phyloP scores from a whole-genome alignment of 2,329 filamentous ascomycete genomes.

The Teratosphaeria nubilosa region DNA sequence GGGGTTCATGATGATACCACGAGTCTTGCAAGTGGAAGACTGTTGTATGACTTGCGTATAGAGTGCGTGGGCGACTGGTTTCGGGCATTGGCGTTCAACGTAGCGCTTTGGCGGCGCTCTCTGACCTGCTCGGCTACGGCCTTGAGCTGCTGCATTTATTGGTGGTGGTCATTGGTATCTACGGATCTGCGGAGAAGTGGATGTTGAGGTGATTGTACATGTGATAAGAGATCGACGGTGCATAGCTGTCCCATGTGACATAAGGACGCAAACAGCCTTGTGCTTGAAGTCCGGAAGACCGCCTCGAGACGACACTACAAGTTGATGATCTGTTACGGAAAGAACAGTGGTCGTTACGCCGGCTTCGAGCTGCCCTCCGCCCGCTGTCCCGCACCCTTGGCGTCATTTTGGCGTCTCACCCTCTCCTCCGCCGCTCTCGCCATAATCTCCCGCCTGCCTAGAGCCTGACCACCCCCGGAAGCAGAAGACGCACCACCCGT shows the following conservation, averaged over 20 bases:
- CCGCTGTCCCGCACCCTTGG: slow-evolving; percentile 27
- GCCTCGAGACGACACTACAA: no score
- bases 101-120: background rate
- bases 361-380: slow-evolving; percentile 1
- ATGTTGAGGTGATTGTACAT: background rate
- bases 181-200: background rate
- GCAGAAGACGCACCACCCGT: slow-evolving; percentile 12
- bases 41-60: background rate
- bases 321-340: no score
- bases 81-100: background rate
- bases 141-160: slow-evolving; percentile 3
- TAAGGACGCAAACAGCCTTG: no score
- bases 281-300: no score
- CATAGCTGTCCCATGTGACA: background rate
- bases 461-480: slow-evolving; percentile 25
- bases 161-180: background rate
- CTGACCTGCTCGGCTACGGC: slow-evolving; percentile 6
- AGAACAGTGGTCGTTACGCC: background rate
- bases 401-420: slow-evolving; percentile 41
- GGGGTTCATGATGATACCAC: background rate
- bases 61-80: background rate
- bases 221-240: background rate
- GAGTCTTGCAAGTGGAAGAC: background rate
- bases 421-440: slow-evolving; percentile 65
- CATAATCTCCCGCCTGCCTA: slow-evolving; percentile 63